Evolutionary conservation across 2,329 filamentous ascomycete genomes (phyloP), one percentile per base, ranked within the genome.

Genomic region (Fusarium nisikadoi): DNA sequence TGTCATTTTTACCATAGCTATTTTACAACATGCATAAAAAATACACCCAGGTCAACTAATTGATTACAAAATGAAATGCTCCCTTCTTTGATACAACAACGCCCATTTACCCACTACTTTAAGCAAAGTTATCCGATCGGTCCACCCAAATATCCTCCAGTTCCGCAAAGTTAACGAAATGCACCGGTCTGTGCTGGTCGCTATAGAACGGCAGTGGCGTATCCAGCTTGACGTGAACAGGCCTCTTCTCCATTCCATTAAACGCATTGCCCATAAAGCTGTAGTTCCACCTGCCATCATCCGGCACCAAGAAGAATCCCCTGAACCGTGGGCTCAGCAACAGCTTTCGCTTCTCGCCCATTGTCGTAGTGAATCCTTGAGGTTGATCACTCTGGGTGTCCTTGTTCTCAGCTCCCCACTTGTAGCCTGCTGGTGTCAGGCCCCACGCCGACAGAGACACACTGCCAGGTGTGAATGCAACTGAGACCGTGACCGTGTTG

Each of bases 81-180:
- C 36, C 60, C 60, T 46, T 35, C 53, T 62, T 47, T 58, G 60
- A 65, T 45, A 67, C 65, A 66, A 64, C 50, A 77, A 76, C 75
- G 75, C 75, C 75, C 63, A 33, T 61, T 67, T 65, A 46, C 67
- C 64, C 74, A 65, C 64, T 56, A 47, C 62, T 86, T 53, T 88
- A 98, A 76, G 94, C 95, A 85, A 99, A 97, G 81, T 95, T 95
- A 84, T 99, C 95, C 72, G 90, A 90, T 77, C 94, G 88, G 82
- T 99, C 96, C 50, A 98, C 95, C 90, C 95, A 97, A 45, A 97
- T 93, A 82, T 99, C 95, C 84, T 99, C 96, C 80, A 99, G 83
- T 85, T 99, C 95, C 2, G 95, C 94, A 84, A 99, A 99, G 82
- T 94, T 97, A 81, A 95, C 92, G 88, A 99, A 99, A 84, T 99